Evolutionary conservation across 495 filamentous ascomycete species (phyloP), one percentile per base, ranked within the genome.

Genomic region (Annulohypoxylon bovei): DNA sequence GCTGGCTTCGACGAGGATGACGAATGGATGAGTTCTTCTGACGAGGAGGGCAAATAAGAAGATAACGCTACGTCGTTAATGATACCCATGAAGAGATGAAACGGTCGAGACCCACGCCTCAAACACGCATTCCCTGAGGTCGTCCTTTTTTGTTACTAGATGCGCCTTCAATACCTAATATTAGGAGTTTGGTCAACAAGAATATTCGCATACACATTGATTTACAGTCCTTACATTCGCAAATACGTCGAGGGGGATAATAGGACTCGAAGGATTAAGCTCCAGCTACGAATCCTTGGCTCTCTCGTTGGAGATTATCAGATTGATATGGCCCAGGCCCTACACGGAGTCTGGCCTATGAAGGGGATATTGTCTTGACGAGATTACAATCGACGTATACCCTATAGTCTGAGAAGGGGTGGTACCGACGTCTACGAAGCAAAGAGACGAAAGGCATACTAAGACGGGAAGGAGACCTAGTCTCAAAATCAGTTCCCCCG

Each of bases 1-100:
- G 88, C 92, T 67, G 93, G 93, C 3, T 97, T 95, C 73, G 94
- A 97, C 75, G 93, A 95, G 44, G 94, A 97, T 61, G 91, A 94
- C 66, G 94, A 95, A 70, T 95, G 92, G 62, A 93, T 94, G 90
- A 95, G 89, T 71, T 86, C 88, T 39, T 89, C 92, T 50, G 90
- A 90, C 0, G 90, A 92, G 22, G 72, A 77, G 12, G 76, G 57
- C 16, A 52, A 33, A 27, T 61, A 69, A 57, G 58, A 63, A 54
- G 18, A 11, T 8, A 6, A 60, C 9, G 1, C 16, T 3, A 22
- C 27, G n/a, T 39, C 16, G 47, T 16, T 18, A 22, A 66, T 44
- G 60, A 68, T 65, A 68, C 46, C 64, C 55, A 60, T 37, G 28
- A 60, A 53, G 35, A 28, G 20, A 39, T 22, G 20, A 35, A 8